Percentiles rank a stretch among this genome's conserved stretches.
These are phyloP conservation scores for Giardia muris DNA, from an alignment of 208 protist species.

Conservation along the genomic window DNA sequence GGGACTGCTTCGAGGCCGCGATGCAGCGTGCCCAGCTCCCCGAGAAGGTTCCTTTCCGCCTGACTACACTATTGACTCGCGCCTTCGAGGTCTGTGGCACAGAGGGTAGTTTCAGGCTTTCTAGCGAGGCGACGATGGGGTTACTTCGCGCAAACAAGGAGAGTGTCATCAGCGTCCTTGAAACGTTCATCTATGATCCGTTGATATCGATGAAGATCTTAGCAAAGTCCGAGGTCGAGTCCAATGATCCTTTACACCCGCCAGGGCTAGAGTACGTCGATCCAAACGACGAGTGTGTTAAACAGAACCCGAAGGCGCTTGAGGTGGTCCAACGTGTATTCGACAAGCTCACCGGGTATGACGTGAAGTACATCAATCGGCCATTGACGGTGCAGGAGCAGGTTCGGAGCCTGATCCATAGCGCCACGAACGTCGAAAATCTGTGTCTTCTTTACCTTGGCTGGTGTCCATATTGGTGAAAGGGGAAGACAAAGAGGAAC, in stretches of 20 bases:
- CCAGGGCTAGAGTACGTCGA: not conserved
- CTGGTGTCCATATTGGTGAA: slow-evolving; percentile 94
- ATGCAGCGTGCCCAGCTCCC: slow-evolving; percentile 90
- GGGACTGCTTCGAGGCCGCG: slow-evolving; percentile 97
- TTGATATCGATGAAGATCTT: slow-evolving; percentile 87
- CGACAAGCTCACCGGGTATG: slow-evolving; percentile 87
- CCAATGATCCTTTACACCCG: no score
- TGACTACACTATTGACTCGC: slow-evolving; percentile 89
- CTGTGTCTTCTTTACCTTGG: slow-evolving; percentile 91
- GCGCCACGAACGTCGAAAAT: slow-evolving; percentile 90
- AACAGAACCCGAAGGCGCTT: slow-evolving; percentile 70
- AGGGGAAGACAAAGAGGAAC: no score
- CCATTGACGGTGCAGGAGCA: slow-evolving; percentile 44
- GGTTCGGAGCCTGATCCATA: slow-evolving; percentile 45
- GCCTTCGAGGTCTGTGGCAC: slow-evolving; percentile 93
- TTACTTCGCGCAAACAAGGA: slow-evolving; percentile 91
- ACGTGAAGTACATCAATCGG: slow-evolving; percentile 60
- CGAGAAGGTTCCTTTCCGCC: slow-evolving; percentile 96
- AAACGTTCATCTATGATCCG: slow-evolving; percentile 98
- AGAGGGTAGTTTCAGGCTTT: slow-evolving; percentile 87
- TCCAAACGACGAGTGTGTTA: slow-evolving; percentile 28
- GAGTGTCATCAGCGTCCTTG: slow-evolving; percentile 90
- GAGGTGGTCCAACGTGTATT: slow-evolving; percentile 77
- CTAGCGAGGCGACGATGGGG: slow-evolving; percentile 84
- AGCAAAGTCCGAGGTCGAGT: not conserved